These are phyloP conservation scores for Tylopilus balloui DNA, from an alignment of 768 basidiomycete genomes.

Conservation along the genomic window DNA sequence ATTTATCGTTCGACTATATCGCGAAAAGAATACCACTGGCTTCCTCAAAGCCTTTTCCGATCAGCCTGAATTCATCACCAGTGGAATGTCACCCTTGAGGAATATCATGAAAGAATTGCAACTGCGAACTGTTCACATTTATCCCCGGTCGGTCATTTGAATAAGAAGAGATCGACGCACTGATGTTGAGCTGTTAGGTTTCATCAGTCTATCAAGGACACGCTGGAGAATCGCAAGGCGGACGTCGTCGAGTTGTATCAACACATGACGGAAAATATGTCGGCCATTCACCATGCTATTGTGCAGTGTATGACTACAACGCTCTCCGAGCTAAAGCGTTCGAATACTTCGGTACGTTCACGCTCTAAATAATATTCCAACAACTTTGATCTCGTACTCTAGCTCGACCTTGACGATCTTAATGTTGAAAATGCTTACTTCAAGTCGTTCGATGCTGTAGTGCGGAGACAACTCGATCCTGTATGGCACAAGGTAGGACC, in stretches of 20 bases:
- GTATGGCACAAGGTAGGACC: conserved; percentile 97
- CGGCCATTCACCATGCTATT: conserved; percentile 87
- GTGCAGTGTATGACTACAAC: conserved; percentile 93
- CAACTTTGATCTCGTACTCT: background rate
- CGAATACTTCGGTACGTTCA: conserved; percentile 59
- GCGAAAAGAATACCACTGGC: conserved; percentile 83
- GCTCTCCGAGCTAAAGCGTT: conserved; percentile 82
- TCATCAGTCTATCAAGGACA: conserved; percentile 80
- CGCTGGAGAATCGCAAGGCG: conserved; percentile 76
- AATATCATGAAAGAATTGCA: conserved; percentile 93
- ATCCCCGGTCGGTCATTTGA: conserved; percentile 64
- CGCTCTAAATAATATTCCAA: background rate
- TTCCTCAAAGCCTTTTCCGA: conserved; percentile 98
- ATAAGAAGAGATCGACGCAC: background rate
- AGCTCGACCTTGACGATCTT: conserved; percentile 94
- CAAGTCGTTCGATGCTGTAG: conserved; percentile 83
- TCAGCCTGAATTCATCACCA: conserved; percentile 92
- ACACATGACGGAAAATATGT: conserved; percentile 78
- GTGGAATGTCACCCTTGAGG: conserved; percentile 85
- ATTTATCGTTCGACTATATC: conserved; percentile 87
- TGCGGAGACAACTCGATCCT: conserved; percentile 83
- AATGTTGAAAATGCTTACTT: conserved; percentile 93
- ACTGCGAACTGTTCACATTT: conserved; percentile 83
- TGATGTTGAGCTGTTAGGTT: conserved; percentile 51
- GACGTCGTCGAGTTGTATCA: conserved; percentile 93